Evolutionary conservation across 164 flowering plant species (phyloP), one percentile per base, ranked within the genome.

Genomic region (Hamamelis virginiana): DNA sequence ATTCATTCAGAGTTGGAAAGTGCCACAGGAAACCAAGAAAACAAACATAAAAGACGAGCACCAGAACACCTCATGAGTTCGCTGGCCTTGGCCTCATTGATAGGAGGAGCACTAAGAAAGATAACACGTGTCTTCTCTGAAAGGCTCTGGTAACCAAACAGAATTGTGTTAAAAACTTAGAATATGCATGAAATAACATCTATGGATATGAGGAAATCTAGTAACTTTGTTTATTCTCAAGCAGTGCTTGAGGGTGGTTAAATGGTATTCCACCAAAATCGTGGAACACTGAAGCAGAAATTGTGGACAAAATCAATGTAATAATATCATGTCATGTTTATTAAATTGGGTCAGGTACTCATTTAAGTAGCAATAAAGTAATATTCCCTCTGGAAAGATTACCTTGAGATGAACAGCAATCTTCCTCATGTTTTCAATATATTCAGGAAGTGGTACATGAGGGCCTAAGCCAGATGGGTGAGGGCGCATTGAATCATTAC

Each of bases 391-490:
- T 10, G 12, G 62, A 58, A 65, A 11, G 44, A 15, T 43, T 83
- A 91, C 98, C 94, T 84, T 81, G 65, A 94, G 80, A 80, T 92
- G 88, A 53, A 52, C 62, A 22, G 87, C 91, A 69, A 94, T 89
- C 73, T 79, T 89, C 68, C 81, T 83, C 95, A 92, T 90, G 77
- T 94, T 91, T 25, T 86, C 89, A 27, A 80, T 53, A 52, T 80
- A 94, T 67, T 94, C 97, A 38, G 80, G 74, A 48, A 94, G 95
- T 3, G 98, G 96, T 9, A 94, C 97, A 77, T 88, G 96, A 68
- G 91, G 89, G 41, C 91, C 91, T 18, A 85, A 62, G 71, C 90
- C 94, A 68, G 82, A 78, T 43, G 91, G 71, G 62, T 85, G 84
- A 67, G 82, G 80, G 0, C 72, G 83, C 84, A 85, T 78, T 10